Percentiles rank a stretch among this genome's conserved stretches.
These are phyloP conservation scores for Marvania coccoides DNA, from an alignment of 139 green algal genomes.

Conservation along the genomic window DNA sequence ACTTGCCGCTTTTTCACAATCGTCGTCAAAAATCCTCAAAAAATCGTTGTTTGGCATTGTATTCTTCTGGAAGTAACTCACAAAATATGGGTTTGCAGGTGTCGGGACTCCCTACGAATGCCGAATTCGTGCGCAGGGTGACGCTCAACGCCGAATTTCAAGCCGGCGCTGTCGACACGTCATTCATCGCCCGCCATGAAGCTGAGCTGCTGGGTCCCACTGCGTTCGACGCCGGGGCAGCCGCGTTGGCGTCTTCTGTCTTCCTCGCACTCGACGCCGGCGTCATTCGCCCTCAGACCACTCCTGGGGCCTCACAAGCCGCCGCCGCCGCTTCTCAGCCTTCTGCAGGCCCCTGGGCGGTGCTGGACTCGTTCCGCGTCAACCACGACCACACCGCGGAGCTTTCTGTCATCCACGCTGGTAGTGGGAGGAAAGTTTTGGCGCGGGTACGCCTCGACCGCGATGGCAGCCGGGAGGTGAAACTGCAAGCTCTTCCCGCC, in stretches of 20 bases:
- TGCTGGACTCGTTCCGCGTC: not conserved
- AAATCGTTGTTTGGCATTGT: not conserved
- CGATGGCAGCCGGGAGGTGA: not conserved
- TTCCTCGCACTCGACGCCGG: not conserved
- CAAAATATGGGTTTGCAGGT: slow-evolving; percentile 47
- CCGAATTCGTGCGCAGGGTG: slow-evolving; percentile 59
- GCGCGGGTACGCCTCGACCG: not conserved
- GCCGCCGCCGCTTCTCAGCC: too few relatives aligned
- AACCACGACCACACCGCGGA: not conserved
- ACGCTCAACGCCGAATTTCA: slow-evolving; percentile 51
- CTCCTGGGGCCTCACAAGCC: too few relatives aligned
- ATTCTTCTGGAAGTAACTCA: too few relatives aligned
- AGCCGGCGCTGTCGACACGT: slow-evolving; percentile 27
- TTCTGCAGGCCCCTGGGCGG: not conserved
- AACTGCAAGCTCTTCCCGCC: not conserved
- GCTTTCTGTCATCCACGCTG: not conserved
- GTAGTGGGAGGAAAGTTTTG: not conserved
- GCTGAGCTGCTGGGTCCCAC: slow-evolving; percentile 8
- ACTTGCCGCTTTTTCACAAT: too few relatives aligned
- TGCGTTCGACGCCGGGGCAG: not conserved
- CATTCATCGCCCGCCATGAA: slow-evolving; percentile 34
- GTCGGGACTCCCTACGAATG: slow-evolving; percentile 66
- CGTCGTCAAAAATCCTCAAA: too few relatives aligned
- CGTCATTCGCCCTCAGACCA: not conserved
- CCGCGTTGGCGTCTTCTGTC: not conserved